Conservation (phyloP, 805 yeast species). For the Sugiyamaella valdiviana region DNA sequence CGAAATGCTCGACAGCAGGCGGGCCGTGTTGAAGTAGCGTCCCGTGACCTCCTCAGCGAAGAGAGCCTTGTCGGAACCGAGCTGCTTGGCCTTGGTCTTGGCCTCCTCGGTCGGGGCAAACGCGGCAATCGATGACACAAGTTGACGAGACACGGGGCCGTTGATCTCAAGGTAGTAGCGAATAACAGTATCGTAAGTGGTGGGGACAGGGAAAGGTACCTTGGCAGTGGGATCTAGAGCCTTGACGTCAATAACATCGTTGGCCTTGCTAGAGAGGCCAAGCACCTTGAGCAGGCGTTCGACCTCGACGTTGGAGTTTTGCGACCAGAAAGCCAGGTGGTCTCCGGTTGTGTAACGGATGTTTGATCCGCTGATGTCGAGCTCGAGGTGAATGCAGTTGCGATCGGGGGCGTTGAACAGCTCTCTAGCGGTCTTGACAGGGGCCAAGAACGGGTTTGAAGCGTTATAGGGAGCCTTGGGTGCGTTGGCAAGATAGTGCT, state of each 20-base stretch:
- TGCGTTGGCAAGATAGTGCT: constrained; percentile 40
- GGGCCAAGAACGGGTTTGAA: constrained; percentile 76
- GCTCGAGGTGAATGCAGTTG: constrained; percentile 85
- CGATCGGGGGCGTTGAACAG: constrained; percentile 59
- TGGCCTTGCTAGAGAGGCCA: constrained; percentile 47
- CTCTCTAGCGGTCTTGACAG: constrained; percentile 55
- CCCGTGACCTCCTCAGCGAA: constrained; percentile 62
- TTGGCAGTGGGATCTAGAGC: constrained; percentile 52
- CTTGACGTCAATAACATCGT: constrained; percentile 55
- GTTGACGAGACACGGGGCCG: constrained; percentile 90
- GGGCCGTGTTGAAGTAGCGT: constrained; percentile 66
- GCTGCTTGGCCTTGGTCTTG: constrained; percentile 41
- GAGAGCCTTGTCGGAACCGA: constrained; percentile 61
- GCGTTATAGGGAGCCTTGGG: constrained; percentile 69
- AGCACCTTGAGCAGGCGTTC: constrained; percentile 59
- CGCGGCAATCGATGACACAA: constrained; percentile 61
- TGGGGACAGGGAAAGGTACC: constrained; percentile 47
- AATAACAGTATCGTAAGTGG: constrained; percentile 80
- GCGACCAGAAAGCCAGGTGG: constrained; percentile 92
- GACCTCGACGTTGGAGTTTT: constrained; percentile 73
- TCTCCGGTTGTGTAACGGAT: constrained; percentile 91
- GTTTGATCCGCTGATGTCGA: constrained; percentile 69
- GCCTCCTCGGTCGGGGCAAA: constrained; percentile 70
- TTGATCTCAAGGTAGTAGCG: constrained; percentile 85
- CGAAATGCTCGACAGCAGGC: constrained; percentile 59